A percentile compares a stretch with the other conserved stretches of the same genome.
Conservation (phyloP, 176 grass and related monocot genomes). For the Otatea glauca region DNA sequence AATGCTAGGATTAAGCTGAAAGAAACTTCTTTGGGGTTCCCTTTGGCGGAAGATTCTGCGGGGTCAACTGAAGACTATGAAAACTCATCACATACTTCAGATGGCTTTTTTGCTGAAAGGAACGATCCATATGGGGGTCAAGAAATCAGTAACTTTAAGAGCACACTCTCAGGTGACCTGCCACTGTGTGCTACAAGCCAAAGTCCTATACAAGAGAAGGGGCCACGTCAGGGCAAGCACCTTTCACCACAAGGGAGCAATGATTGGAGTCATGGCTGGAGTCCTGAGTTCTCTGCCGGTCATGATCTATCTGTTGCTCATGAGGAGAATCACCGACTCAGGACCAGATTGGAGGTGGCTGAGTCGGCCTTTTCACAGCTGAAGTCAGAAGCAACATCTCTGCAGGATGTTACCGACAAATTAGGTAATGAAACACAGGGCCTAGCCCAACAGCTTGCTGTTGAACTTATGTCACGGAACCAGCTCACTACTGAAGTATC, state of each 20-base stretch:
- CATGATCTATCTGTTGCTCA: conserved; percentile 69
- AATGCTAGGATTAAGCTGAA: conserved; percentile 71
- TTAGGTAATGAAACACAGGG: conserved; percentile 78
- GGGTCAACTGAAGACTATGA: conserved; percentile 89
- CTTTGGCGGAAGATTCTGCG: conserved; percentile 61
- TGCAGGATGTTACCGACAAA: conserved; percentile 74
- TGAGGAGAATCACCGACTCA: conserved; percentile 82
- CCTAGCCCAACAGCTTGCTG: conserved; percentile 63
- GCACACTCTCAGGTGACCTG: conserved; percentile 51
- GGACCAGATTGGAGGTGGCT: conserved; percentile 79
- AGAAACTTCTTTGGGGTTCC: conserved; percentile 59
- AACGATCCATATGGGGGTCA: conserved; percentile 66
- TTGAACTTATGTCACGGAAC: conserved; percentile 84
- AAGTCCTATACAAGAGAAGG: conserved; percentile 62
- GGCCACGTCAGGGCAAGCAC: conserved; percentile 42
- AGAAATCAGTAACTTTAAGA: conserved; percentile 65
- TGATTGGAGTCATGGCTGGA: conserved; percentile 79
- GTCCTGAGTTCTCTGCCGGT: conserved; percentile 56
- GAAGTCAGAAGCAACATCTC: conserved; percentile 76
- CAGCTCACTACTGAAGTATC: conserved; percentile 80
- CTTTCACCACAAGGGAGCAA: conserved; percentile 79
- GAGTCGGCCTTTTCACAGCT: conserved; percentile 90
- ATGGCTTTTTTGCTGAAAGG: conserved; percentile 81
- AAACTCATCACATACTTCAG: conserved; percentile 81
- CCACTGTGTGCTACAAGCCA: conserved; percentile 48